phyloP scores from a whole-genome alignment of 768 basidiomycete species.

The Mycena kentingensis region DNA sequence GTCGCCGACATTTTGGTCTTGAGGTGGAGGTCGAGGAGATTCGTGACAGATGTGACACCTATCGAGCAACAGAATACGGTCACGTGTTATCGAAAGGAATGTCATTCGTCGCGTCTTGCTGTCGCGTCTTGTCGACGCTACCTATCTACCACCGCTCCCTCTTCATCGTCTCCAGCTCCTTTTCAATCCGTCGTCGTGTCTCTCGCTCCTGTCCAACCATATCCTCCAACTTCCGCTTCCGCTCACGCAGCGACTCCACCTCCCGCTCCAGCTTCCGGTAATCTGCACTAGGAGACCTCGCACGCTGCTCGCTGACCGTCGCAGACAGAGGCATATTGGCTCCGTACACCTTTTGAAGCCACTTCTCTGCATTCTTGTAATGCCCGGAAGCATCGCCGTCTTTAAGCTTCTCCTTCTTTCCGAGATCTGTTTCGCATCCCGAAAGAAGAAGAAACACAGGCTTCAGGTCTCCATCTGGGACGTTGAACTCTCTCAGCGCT shows the following conservation, averaged over 20 bases:
- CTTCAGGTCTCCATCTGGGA: constrained; percentile 42
- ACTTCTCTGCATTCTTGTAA: constrained; percentile 41
- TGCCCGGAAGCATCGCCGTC: constrained; percentile 37
- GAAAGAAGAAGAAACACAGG: constrained; percentile 57
- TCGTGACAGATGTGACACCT: too few species aligned
- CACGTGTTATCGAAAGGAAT: constrained; percentile 27
- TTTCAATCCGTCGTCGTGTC: constrained; percentile 39
- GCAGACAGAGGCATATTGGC: constrained; percentile 8
- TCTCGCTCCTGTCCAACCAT: constrained; percentile 36
- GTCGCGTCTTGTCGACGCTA: neutral
- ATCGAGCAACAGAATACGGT: too few species aligned
- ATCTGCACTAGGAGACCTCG: constrained; percentile 4
- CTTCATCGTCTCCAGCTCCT: constrained; percentile 34
- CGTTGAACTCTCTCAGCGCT: constrained; percentile 45
- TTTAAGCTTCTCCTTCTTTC: constrained; percentile 29
- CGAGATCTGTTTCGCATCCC: constrained; percentile 55
- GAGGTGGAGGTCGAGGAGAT: constrained; percentile 23
- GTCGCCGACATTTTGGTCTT: constrained; percentile 43
- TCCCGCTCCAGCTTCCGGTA: constrained; percentile 35
- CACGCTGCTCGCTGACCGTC: neutral
- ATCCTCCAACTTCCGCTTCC: constrained; percentile 51
- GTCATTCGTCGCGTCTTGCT: constrained; percentile 32
- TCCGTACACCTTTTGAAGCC: constrained; percentile 54
- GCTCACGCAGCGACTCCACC: constrained; percentile 40
- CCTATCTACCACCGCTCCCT: constrained; percentile 33